A percentile compares a stretch with the other conserved stretches of the same genome.
phyloP scores from a whole-genome alignment of 768 basidiomycete species.

The Fomitopsis serialis region DNA sequence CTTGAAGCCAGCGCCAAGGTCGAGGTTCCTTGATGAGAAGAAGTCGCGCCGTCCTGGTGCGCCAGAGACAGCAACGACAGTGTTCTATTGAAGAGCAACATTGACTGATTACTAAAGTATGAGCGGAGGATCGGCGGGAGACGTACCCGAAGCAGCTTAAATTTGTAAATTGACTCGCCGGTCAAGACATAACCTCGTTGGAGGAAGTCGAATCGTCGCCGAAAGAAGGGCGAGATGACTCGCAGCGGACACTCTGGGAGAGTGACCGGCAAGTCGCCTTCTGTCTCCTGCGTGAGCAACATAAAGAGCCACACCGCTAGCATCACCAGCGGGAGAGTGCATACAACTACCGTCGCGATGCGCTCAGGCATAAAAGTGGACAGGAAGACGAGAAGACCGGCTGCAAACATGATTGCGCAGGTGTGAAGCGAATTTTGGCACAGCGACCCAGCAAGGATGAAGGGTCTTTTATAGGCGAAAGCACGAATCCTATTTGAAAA shows the following conservation, averaged over 20 bases:
- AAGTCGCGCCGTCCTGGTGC: constrained; percentile 64
- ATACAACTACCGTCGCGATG: constrained; percentile 26
- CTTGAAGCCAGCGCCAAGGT: constrained; percentile 76
- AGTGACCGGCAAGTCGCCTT: constrained; percentile 43
- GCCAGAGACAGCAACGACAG: constrained; percentile 72
- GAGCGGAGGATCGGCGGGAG: not conserved
- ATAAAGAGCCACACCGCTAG: constrained; percentile 34
- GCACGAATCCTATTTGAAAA: not conserved
- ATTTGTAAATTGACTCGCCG: constrained; percentile 62
- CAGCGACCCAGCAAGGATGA: not conserved
- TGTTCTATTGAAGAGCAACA: constrained; percentile 48
- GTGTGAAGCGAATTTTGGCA: not conserved
- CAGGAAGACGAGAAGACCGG: constrained; percentile 16
- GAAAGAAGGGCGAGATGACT: constrained; percentile 64
- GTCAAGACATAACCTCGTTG: constrained; percentile 67
- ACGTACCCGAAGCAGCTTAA: constrained; percentile 62
- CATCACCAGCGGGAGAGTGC: constrained; percentile 29
- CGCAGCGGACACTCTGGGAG: constrained; percentile 56
- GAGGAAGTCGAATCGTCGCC: constrained; percentile 64
- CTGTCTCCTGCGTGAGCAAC: constrained; percentile 29
- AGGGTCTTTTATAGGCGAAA: not conserved
- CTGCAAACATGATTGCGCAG: not conserved
- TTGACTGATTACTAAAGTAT: not conserved
- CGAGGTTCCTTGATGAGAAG: constrained; percentile 64
- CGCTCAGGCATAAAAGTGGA: constrained; percentile 31